Base-by-base conservation (phyloP, 768 basidiomycete species). In the Leucosporidium scottii region DNA sequence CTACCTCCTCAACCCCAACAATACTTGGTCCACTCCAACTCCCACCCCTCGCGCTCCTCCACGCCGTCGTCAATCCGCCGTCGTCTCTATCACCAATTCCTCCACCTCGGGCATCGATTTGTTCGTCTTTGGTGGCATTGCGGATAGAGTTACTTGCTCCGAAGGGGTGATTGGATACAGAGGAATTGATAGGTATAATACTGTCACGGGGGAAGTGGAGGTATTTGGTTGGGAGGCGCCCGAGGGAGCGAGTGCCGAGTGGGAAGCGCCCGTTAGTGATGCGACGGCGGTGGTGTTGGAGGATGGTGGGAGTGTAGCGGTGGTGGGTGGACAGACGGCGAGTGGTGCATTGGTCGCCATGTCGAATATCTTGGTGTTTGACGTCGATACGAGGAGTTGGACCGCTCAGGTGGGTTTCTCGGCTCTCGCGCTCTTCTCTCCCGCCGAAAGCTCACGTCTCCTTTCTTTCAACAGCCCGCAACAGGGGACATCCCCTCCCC, bases 61-160 rank as follows among this genome's bases (percentile, higher is more conserved):
- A 9, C 18, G 74, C 3, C 23, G 74, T 25, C 30, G 74, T 23
- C 74, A 75, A 61, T 69, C 69, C 7, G 53, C 56, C 8, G 61
- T 66, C 9, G 59, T 75, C 20, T 21, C 66, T 5, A 53, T 74
- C 13, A 1, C 5, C 4, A 68, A 73, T 44, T 18, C 39, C 27
- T 49, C 67, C 34, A 69, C 72, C 18, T 54, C 57, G 28, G 67
- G 62, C 10, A 62, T 59, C 25, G 66, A 68, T 51, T 13, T 75
- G 1, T 74, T 61, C 62, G 71, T 75, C 15, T 64, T 72, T 21
- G 74, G 71, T 1, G 74, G 74, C 21, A 74, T 75, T 44, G 73
- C 74, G 4, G 74, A 75, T 25, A 28, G 56, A 18, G 71, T 57
- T 30, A 73, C 74, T 20, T 74, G 73, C 62, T 65, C 71, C 25